Conservation (phyloP, 2,329 filamentous ascomycete species). For the Tolypocladium ophioglossoides region DNA sequence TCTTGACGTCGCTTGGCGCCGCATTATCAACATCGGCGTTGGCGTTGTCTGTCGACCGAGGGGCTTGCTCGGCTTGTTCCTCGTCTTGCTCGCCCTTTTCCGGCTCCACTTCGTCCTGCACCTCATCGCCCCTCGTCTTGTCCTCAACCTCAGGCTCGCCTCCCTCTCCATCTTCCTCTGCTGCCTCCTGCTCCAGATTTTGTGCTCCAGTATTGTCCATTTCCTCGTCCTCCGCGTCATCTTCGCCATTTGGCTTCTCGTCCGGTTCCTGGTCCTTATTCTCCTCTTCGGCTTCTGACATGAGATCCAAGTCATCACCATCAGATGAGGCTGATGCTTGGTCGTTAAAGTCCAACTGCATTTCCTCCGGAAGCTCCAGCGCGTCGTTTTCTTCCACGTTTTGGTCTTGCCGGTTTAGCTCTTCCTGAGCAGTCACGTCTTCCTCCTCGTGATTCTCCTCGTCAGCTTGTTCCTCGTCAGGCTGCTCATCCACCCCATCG, state of each 20-base stretch:
- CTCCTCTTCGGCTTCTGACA: constrained; percentile 43
- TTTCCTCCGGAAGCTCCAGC: constrained; percentile 76
- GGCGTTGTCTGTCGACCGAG: constrained; percentile 33
- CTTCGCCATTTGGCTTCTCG: constrained; percentile 25
- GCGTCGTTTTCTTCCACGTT: constrained; percentile 74
- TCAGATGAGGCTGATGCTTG: constrained; percentile 44
- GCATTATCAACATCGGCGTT: constrained; percentile 50
- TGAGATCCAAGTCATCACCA: constrained; percentile 46
- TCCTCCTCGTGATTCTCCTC: constrained; percentile 54
- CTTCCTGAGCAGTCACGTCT: constrained; percentile 42
- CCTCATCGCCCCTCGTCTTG: constrained; percentile 33
- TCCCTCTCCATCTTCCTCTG: constrained; percentile 45
- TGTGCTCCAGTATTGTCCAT: constrained; percentile 23
- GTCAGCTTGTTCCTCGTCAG: constrained; percentile 30
- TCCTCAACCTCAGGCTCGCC: constrained; percentile 43
- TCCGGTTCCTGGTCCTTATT: constrained; percentile 18
- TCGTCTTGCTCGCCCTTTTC: constrained; percentile 15
- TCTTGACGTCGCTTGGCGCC: constrained; percentile 52
- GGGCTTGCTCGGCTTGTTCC: constrained; percentile 30
- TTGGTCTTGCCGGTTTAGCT: constrained; percentile 54
- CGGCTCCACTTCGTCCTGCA: constrained; percentile 32
- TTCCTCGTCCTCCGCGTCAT: constrained; percentile 24
- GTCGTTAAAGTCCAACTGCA: constrained; percentile 74
- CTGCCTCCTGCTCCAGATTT: constrained; percentile 25
- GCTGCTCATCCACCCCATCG: constrained; percentile 29